These are phyloP conservation scores for Alternaria sp. DNA, from an alignment of 2,329 filamentous ascomycete genomes.

Conservation along the genomic window DNA sequence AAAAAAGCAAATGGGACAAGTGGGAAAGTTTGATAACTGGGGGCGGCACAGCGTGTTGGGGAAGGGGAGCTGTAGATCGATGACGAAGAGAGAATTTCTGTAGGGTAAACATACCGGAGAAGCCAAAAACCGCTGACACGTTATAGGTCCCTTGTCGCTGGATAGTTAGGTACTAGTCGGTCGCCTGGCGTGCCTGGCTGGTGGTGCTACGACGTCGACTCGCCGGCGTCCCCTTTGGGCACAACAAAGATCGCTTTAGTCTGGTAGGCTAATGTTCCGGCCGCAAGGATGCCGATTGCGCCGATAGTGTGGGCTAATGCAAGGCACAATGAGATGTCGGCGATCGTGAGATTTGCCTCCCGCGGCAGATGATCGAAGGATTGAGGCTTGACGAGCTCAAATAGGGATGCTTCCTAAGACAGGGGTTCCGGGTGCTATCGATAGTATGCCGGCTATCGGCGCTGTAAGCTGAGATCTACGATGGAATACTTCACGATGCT, in stretches of 20 bases:
- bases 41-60: constrained; percentile 6
- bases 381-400: constrained; percentile 3
- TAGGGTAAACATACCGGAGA: constrained; percentile 28
- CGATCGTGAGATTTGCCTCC: constrained; percentile 1
- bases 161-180: constrained; percentile 4
- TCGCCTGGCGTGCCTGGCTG: constrained; percentile 1
- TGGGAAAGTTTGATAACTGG: background rate
- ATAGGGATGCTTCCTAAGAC: constrained; percentile 1
- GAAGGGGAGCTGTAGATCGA: constrained; percentile 17
- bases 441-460: background rate
- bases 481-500: background rate
- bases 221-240: constrained; percentile 8
- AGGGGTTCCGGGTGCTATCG: background rate
- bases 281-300: constrained; percentile 3
- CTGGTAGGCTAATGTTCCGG: constrained; percentile 8
- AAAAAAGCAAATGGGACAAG: background rate
- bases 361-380: constrained; percentile 1
- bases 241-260: constrained; percentile 1
- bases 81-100: constrained; percentile 25
- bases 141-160: constrained; percentile 6
- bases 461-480: background rate
- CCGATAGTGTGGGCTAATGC: constrained; percentile 8
- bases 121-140: constrained; percentile 11
- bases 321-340: constrained; percentile 11
- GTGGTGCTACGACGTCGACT: constrained; percentile 3